Percentiles rank a stretch among this genome's conserved stretches.
phyloP scores from a whole-genome alignment of 208 protist genomes.

The Hexamita inflata region DNA sequence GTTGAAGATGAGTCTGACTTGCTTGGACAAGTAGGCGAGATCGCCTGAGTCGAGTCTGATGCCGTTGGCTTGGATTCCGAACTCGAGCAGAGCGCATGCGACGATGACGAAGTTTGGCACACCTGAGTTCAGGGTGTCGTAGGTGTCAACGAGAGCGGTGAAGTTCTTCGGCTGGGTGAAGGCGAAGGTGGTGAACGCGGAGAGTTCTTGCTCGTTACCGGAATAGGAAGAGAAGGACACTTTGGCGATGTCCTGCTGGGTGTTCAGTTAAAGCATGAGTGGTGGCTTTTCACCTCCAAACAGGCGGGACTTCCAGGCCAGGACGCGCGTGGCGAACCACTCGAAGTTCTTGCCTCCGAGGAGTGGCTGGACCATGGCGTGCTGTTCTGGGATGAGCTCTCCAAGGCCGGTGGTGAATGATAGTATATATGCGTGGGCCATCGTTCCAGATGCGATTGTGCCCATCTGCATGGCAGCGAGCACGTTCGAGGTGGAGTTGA shows the following conservation, averaged over 20 bases:
- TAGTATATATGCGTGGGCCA: conserved; percentile 10
- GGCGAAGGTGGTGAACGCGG: conserved; percentile 13
- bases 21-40: conserved; percentile 58
- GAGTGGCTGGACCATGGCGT: background rate
- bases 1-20: conserved; percentile 47
- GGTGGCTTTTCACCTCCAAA: background rate
- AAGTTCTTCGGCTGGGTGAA: conserved; percentile 50
- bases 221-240: background rate
- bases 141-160: conserved; percentile 67
- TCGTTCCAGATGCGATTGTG: conserved; percentile 43
- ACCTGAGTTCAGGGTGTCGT: conserved; percentile 57
- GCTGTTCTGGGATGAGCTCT: background rate
- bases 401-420: background rate
- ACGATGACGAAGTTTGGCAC: conserved; percentile 53
- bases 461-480: conserved; percentile 57
- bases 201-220: conserved; percentile 9
- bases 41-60: conserved; percentile 61
- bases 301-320: background rate
- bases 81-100: conserved; percentile 23
- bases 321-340: background rate
- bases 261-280: no score
- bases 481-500: conserved; percentile 62
- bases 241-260: no score
- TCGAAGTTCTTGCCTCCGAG: background rate
- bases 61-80: conserved; percentile 49